Percentiles rank a stretch among this genome's conserved stretches.
These are phyloP conservation scores for Ganoderma resinaceum DNA, from an alignment of 1,284 basidiomycete genomes.

Conservation along the genomic window DNA sequence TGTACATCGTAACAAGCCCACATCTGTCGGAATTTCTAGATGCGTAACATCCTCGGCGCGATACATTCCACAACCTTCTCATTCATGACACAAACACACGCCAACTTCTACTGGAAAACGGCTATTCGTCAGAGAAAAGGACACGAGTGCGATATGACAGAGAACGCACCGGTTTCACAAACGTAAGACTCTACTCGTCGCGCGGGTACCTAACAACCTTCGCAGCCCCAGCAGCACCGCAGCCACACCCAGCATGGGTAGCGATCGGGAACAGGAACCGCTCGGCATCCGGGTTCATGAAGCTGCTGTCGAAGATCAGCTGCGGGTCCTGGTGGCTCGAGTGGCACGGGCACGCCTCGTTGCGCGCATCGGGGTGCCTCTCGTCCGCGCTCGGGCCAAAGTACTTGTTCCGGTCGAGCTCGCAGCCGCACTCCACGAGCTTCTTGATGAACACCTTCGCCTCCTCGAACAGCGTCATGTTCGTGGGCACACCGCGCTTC, in stretches of 20 bases:
- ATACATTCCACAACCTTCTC: background rate
- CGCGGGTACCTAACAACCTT: background rate
- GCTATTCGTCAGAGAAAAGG: too few species aligned
- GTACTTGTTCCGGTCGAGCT: background rate
- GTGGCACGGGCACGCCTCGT: background rate
- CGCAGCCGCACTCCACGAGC: background rate
- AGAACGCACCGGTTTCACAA: background rate
- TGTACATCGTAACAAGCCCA: background rate
- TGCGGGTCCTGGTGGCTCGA: slow-evolving; percentile 4
- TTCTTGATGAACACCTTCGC: background rate
- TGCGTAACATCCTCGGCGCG: background rate
- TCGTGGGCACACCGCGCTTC: background rate
- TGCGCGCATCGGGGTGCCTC: background rate
- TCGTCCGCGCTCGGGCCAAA: background rate
- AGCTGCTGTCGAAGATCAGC: background rate
- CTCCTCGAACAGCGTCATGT: background rate
- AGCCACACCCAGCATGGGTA: background rate
- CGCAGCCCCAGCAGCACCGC: background rate
- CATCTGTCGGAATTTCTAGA: background rate
- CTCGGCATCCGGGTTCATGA: background rate
- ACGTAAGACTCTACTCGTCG: background rate
- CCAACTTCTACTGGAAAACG: background rate
- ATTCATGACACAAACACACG: background rate
- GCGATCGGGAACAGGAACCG: background rate
- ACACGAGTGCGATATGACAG: background rate